Base-by-base conservation (phyloP, 129 eudicot species). In the Saussurea involucrata region DNA sequence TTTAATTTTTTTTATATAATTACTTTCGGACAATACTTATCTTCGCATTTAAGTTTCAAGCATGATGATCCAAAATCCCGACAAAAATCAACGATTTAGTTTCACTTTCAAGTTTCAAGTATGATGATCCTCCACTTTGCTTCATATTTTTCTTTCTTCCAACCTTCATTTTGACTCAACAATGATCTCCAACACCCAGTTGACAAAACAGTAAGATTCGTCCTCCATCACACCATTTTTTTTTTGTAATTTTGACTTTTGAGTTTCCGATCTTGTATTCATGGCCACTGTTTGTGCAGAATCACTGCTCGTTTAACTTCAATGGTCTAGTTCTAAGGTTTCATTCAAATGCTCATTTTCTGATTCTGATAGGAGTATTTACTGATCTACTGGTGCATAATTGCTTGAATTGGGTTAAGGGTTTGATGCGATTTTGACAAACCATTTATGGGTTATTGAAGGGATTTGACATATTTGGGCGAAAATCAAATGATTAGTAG, bases 401-500 rank as follows among this genome's bases (percentile, higher is more conserved):
- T 64, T 40, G n/a, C 63, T 58, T 73, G 63, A 67, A 73, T 74
- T 22, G 4, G 66, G 20, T 64, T 37, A 34, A 24, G 49, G 61
- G 65, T 77, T 24, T 77, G 82, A 65, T 82, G 42, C 37, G 5
- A 24, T 22, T 32, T 63, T 49, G 29, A 28, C 63, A 11, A 12
- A 65, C 34, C 57, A 24, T 44, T 44, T 24, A 24, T 57, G 55
- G 71, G 36, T 29, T 42, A 29, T 37, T 70, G 24, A 7, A 78
- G 61, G 11, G 18, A 24, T 79, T 71, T 66, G 37, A 28, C 36
- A 24, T 49, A 5, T 24, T 72, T 68, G 32, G 32, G 57, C 74
- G 32, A 22, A 67, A 82, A 73, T 66, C 66, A 49, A 70, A 82
- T 77, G 77, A 67, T 69, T 73, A 69, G 68, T 80, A 77, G 72